Evolutionary conservation across 2,329 filamentous ascomycete genomes (phyloP).

Genomic region (Fusarium chuoi): DNA sequence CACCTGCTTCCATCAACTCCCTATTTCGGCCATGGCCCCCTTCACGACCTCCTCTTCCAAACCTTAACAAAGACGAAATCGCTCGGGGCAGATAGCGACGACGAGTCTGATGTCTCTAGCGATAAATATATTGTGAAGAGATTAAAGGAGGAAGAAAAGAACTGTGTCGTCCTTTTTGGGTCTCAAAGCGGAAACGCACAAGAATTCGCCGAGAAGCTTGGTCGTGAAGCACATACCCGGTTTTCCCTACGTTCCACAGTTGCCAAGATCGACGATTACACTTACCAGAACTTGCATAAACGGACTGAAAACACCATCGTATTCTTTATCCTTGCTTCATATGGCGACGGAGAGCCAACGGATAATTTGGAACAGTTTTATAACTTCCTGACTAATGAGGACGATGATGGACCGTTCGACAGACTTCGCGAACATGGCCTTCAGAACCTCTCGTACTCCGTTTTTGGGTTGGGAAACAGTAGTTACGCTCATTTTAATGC

Average conservation of each 20-base stretch:
- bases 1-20: neutral
- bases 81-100: fast-evolving
- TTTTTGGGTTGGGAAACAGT: neutral
- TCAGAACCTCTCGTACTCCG: neutral
- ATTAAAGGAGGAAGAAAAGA: neutral
- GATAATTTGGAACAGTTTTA: neutral
- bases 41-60: neutral
- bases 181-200: neutral
- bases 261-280: neutral
- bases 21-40: neutral
- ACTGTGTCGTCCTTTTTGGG: neutral
- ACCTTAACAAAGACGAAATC: neutral
- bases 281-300: neutral
- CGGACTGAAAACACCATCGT: fast-evolving
- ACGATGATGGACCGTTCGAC: neutral
- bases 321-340: fast-evolving
- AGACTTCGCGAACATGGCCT: neutral
- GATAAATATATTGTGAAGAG: fast-evolving
- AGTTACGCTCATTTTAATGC: neutral
- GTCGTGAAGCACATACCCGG: fast-evolving
- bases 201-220: neutral
- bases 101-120: neutral
- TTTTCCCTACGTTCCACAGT: neutral
- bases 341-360: neutral
- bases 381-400: fast-evolving